Base-by-base conservation (phyloP, 1,284 basidiomycete species). In the Thelephora terrestris region DNA sequence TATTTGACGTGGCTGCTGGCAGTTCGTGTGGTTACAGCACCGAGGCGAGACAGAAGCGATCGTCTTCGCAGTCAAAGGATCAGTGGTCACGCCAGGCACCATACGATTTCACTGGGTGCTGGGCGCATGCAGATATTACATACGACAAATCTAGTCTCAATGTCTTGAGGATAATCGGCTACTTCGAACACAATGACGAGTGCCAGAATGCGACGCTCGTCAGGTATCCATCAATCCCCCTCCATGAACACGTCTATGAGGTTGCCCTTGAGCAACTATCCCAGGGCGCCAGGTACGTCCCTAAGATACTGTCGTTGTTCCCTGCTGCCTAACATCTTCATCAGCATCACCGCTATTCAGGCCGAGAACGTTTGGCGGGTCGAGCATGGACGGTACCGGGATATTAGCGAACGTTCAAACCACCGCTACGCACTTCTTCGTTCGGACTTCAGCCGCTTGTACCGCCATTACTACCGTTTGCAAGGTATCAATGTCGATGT, bases 401-500 rank as follows among this genome's bases (percentile, higher is more conserved):
- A 51, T 27, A 45, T 52, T 24, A 7, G 12, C 12, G 20, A 4
- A 38, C 20, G 17, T 38, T 17, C 47, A 32, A 52, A 51, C 35
- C 14, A 32, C 20, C 51, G 51, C 23, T 56, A 49, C 43, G 34
- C 47, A 2, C 38, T 62, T 17, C 53, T 54, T 7, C 21, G 43
- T 1, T 25, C 36, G 14, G 61, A 62, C 44, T 52, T 57, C 23
- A 47, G 49, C n/a, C 38, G 49, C 6, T 51, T 62, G 2, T 61
- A 62, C 48, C 53, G 53, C n/a, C 47, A 45, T 17, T 53, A 56
- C 24, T 47, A 52, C 40, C 24, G 51, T 49, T 47, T 39, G 29
- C 45, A 52, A 17, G 59, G 56, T 1, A 55, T 63, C n/a, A 57
- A 57, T 54, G 51, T 54, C 40, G 37, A 37, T 43, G 53, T 27